Conservation (phyloP, 1,139 yeast species). For the Pneumocystis murina region DNA sequence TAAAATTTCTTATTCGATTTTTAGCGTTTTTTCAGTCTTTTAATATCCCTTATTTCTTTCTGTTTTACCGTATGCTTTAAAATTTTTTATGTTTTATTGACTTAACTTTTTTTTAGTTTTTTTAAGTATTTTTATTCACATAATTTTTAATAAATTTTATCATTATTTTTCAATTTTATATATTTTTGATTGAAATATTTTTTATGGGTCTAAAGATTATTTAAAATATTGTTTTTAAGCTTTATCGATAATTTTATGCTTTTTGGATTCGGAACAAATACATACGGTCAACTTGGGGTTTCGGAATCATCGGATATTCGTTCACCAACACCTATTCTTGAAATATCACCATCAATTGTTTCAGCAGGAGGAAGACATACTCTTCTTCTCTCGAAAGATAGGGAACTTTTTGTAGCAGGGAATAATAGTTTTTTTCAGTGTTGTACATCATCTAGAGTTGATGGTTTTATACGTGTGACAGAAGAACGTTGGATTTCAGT, state of each 20-base stretch:
- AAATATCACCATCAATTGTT: constrained; percentile 19
- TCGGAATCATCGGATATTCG: constrained; percentile 9
- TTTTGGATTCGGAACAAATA: constrained; percentile 15
- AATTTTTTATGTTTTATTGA: too few relatives aligned
- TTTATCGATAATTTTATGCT: neutral
- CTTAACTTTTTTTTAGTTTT: too few relatives aligned
- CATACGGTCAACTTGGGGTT: constrained; percentile 13
- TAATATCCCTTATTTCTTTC: too few relatives aligned
- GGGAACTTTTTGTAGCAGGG: constrained; percentile 46
- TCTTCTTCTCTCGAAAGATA: constrained; percentile 38
- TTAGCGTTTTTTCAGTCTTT: too few relatives aligned
- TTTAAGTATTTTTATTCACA: too few relatives aligned
- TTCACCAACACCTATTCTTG: constrained; percentile 9
- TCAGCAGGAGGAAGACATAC: constrained; percentile 86
- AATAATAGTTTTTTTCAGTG: constrained; percentile 45
- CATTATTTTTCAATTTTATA: too few relatives aligned
- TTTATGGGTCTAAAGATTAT: too few relatives aligned
- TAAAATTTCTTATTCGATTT: too few relatives aligned
- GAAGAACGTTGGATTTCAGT: constrained; percentile 12
- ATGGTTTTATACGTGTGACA: constrained; percentile 9
- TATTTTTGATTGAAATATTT: too few relatives aligned
- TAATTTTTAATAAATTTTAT: too few relatives aligned
- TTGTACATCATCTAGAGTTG: constrained; percentile 21
- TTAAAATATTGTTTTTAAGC: too few relatives aligned
- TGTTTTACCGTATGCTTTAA: too few relatives aligned